Percentiles rank a stretch among this genome's conserved stretches.
These are phyloP conservation scores for Colletotrichum sp. DNA, from an alignment of 2,329 filamentous ascomycete species.

Conservation along the genomic window DNA sequence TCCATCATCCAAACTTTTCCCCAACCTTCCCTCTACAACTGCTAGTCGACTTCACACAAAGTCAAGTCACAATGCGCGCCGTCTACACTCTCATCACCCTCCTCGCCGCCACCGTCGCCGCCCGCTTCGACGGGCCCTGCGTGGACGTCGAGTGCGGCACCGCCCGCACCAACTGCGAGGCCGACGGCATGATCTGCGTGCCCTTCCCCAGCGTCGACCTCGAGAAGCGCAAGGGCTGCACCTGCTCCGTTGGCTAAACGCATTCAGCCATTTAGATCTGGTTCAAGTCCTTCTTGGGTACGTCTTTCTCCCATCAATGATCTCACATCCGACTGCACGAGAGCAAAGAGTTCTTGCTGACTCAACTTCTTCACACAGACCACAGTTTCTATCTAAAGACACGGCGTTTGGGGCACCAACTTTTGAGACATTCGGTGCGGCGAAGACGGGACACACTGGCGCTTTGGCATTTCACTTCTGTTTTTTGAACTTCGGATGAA, in stretches of 20 bases:
- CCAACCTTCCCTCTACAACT: not conserved
- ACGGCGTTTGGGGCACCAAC: not conserved
- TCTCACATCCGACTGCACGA: not conserved
- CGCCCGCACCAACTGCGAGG: constrained; percentile 8
- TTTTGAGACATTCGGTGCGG: not conserved
- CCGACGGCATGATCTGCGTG: constrained; percentile 13
- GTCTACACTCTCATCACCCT: not conserved
- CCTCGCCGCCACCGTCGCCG: constrained; percentile 3
- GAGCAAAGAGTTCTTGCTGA: not conserved
- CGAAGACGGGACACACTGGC: not conserved
- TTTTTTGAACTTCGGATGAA: not conserved
- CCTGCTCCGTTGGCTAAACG: constrained; percentile 1
- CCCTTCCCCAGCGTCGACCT: constrained; percentile 11
- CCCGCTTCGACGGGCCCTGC: constrained; percentile 14
- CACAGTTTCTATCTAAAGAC: not conserved
- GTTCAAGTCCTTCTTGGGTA: not conserved
- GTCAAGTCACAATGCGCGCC: not conserved
- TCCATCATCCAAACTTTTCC: not conserved
- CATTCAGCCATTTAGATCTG: not conserved
- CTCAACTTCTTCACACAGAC: not conserved
- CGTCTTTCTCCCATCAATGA: not conserved
- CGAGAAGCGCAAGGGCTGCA: constrained; percentile 6
- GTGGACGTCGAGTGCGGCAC: not conserved
- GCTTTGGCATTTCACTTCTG: not conserved
- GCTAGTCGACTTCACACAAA: not conserved